A percentile compares a stretch with the other conserved stretches of the same genome.
Conservation (phyloP, 2,329 filamentous ascomycete genomes). For the Colletotrichum cordylinicola region DNA sequence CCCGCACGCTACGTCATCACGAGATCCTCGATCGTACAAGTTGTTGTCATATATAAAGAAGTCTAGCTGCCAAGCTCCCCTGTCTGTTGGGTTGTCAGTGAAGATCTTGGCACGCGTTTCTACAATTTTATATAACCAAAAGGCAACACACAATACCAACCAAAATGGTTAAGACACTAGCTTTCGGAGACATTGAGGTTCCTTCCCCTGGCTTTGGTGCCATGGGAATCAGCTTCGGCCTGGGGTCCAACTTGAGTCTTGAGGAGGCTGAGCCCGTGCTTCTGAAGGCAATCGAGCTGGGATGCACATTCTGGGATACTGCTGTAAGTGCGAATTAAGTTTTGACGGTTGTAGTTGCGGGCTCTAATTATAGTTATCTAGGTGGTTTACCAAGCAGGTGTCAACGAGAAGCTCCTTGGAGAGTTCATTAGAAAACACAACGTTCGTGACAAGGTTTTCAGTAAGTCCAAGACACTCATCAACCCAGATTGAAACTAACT, state of each 20-base stretch:
- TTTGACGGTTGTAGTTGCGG: not conserved
- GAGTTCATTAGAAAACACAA: conserved; percentile 58
- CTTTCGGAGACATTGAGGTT: conserved; percentile 43
- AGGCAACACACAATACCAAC: too few relatives aligned
- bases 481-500: not conserved
- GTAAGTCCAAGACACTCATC: conserved; percentile 30
- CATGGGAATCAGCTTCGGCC: conserved; percentile 51
- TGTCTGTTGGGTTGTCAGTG: not conserved
- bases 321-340: conserved; percentile 37
- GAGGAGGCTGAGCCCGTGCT: conserved; percentile 55
- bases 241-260: conserved; percentile 45
- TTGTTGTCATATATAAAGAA: not conserved
- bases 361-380: conserved; percentile 17
- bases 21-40: not conserved
- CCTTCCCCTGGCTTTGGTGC: conserved; percentile 52
- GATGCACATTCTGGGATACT: conserved; percentile 53
- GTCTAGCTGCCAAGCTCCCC: not conserved
- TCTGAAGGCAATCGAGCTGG: conserved; percentile 52
- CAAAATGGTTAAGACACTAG: conserved; percentile 44
- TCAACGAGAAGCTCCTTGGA: conserved; percentile 55
- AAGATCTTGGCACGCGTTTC: not conserved
- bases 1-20: not conserved
- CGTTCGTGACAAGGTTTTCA: conserved; percentile 53
- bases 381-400: conserved; percentile 50
- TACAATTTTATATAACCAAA: not conserved